Evolutionary conservation across 306 rosid genomes (phyloP).

Genomic region (Cicer judaicum): DNA sequence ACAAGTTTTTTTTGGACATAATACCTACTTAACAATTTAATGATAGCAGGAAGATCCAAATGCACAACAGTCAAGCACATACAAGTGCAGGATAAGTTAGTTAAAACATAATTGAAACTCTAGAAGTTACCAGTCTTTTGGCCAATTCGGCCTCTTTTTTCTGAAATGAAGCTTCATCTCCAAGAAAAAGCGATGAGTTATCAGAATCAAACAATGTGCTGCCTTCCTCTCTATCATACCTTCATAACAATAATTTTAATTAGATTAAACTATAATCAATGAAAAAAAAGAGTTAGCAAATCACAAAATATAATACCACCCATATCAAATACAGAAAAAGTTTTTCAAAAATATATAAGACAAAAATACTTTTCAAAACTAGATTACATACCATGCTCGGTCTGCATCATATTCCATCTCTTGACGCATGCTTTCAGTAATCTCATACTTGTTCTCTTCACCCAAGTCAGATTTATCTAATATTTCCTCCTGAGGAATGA

Average conservation of each 20-base stretch:
- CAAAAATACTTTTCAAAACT: slow-evolving; percentile 6
- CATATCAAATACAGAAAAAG: neutral
- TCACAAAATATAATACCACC: slow-evolving; percentile 6
- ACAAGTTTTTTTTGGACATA: neutral
- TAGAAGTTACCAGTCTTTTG: slow-evolving; percentile 77
- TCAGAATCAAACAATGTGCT: slow-evolving; percentile 79
- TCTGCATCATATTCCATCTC: slow-evolving; percentile 97
- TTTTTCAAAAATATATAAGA: slow-evolving; percentile 9
- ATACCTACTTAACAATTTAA: slow-evolving; percentile 22
- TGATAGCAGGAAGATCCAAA: slow-evolving; percentile 14
- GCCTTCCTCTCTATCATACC: slow-evolving; percentile 99
- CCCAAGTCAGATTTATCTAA: slow-evolving; percentile 51
- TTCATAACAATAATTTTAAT: slow-evolving; percentile 46
- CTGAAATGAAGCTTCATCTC: slow-evolving; percentile 90
- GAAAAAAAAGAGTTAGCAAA: neutral
- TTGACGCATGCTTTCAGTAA: slow-evolving; percentile 86
- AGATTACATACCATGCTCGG: slow-evolving; percentile 87
- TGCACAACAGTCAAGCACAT: slow-evolving; percentile 5
- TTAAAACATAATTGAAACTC: slow-evolving; percentile 27
- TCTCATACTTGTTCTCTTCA: slow-evolving; percentile 73
- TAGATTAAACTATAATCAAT: slow-evolving; percentile 36
- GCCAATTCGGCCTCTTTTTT: slow-evolving; percentile 99
- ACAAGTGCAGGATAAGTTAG: slow-evolving; percentile 23
- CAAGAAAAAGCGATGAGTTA: slow-evolving; percentile 76
- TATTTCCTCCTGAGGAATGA: slow-evolving; percentile 64